Base-by-base conservation (phyloP, 1,139 yeast species). In the Saccharomycopsis hybrid region DNA sequence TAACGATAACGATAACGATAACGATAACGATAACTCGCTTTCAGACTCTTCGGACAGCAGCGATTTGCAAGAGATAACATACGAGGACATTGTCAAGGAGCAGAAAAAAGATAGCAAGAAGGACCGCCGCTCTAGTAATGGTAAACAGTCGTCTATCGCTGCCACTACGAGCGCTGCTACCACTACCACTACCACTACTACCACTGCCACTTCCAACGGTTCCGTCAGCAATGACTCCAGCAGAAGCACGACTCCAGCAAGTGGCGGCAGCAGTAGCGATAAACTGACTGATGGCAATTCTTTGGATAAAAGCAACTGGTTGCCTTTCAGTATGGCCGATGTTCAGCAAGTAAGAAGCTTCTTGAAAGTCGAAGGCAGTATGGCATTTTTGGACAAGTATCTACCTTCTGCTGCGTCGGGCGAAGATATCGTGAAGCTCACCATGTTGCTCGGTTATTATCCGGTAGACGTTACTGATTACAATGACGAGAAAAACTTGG, bases 311-410 rank as follows among this genome's bases (percentile, higher is more conserved):
- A 29, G 11, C 8, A 11, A 25, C 7, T 11, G 41, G 28, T 48
- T 56, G 41, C 59, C 60, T 56, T 58, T 70, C 29, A 62, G 74
- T 1, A 71, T 69, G 44, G 73, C 70, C 25, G 68, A 68, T 18
- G 66, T 75, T 4, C 61, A 70, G 13, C 69, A 73, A 51, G 81
- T 88, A 1, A 9, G 92, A 53, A 68, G 71, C 51, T 80, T 62
- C 57, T 65, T 88, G 50, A 84, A 83, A 60, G 63, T 67, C n/a
- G 64, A 76, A 53, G 96, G 96, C 0, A 72, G 78, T 33, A 66
- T 73, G 55, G 64, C 67, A 54, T 83, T 85, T 57, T 65, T 87
- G 49, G 77, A 77, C 51, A 69, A 71, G 44, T 84, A 76, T 57
- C 64, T 85, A 33, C 86, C 90, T 0, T 71, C 59, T 46, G 47